Conservation (phyloP, 2,329 filamentous ascomycete species). For the Cadophora sp. region DNA sequence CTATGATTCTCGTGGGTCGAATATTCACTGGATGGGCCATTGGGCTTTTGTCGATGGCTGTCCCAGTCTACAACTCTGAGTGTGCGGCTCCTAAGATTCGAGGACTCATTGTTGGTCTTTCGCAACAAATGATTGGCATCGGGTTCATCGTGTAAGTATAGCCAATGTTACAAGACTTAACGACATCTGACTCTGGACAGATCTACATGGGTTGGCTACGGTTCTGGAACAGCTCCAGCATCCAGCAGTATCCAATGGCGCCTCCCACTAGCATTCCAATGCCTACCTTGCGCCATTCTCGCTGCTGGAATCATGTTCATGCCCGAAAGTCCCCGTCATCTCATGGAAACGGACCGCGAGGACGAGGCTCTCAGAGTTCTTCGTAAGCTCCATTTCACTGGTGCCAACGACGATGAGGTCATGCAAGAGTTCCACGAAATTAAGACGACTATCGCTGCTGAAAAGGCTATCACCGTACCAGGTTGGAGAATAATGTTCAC, state of each 20-base stretch:
- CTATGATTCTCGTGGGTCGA: conserved; percentile 64
- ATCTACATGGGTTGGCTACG: conserved; percentile 66
- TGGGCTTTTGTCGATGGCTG: conserved; percentile 67
- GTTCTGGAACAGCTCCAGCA: conserved; percentile 38
- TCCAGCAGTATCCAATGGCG: conserved; percentile 38
- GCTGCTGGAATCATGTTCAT: conserved; percentile 73
- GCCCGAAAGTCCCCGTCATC: conserved; percentile 75
- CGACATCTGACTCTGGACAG: conserved; percentile 48
- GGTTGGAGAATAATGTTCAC: conserved; percentile 64
- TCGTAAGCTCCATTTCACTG: conserved; percentile 72
- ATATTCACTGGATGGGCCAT: conserved; percentile 63
- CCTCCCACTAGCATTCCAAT: conserved; percentile 57
- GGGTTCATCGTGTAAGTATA: conserved; percentile 50
- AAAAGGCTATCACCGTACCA: conserved; percentile 58
- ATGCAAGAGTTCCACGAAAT: conserved; percentile 65
- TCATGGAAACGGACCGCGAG: conserved; percentile 72
- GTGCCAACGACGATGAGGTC: conserved; percentile 65
- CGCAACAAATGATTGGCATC: conserved; percentile 71
- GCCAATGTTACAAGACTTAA: conserved; percentile 33
- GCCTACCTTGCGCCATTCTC: conserved; percentile 66
- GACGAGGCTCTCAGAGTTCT: conserved; percentile 72
- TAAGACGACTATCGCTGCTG: conserved; percentile 65
- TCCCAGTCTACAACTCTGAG: conserved; percentile 71
- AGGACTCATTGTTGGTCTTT: conserved; percentile 64
- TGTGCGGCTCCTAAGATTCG: conserved; percentile 68